Conservation (phyloP, 371 early-diverging fungal species). For the Mucor circinelloides region DNA sequence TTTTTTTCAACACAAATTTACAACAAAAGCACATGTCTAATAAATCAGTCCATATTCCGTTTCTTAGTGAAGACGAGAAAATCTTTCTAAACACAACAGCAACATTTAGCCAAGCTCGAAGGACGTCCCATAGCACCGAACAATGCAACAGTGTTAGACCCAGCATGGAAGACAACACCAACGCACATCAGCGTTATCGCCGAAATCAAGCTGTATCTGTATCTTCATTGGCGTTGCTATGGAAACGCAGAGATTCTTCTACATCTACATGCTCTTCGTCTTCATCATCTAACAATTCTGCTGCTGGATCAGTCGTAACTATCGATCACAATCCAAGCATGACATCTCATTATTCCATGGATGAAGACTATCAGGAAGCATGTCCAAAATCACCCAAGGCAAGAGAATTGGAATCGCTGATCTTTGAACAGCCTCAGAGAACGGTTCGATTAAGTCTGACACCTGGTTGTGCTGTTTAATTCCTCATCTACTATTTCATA, state of each 20-base stretch:
- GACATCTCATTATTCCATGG: neutral
- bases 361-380: neutral
- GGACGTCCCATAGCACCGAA: neutral
- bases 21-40: neutral
- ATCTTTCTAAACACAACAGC: neutral
- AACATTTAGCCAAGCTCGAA: neutral
- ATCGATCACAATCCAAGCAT: neutral
- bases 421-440: slow-evolving; percentile 32
- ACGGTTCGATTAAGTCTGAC: slow-evolving; percentile 31
- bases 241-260: slow-evolving; percentile 28
- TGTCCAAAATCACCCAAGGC: slow-evolving; percentile 22
- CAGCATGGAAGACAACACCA: slow-evolving; percentile 8
- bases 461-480: slow-evolving; percentile 26
- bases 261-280: slow-evolving; percentile 7
- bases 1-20: neutral
- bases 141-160: slow-evolving; percentile 5
- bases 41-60: neutral
- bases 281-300: neutral
- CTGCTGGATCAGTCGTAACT: neutral
- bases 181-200: neutral
- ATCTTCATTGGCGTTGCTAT: slow-evolving; percentile 12
- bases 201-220: slow-evolving; percentile 14
- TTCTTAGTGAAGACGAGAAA: neutral
- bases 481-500: neutral
- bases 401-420: slow-evolving; percentile 30